Conservation (phyloP, 257 asterid genomes). For the Cinchona pubescens region DNA sequence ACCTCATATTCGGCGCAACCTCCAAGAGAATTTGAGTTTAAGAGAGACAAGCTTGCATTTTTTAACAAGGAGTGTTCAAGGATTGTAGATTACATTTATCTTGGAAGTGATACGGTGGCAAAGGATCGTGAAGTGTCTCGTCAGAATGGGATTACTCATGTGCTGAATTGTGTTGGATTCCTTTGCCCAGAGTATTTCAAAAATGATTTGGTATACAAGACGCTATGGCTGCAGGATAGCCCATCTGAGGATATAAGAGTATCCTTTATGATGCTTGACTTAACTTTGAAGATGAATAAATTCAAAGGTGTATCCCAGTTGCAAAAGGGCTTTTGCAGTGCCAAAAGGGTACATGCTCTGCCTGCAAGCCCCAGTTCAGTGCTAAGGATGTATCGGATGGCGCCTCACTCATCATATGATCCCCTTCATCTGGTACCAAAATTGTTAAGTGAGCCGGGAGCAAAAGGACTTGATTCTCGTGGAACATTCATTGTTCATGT, state of each 20-base stretch:
- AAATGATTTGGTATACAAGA: conserved; percentile 74
- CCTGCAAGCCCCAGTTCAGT: conserved; percentile 84
- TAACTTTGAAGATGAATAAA: too few species aligned
- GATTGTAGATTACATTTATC: conserved; percentile 68
- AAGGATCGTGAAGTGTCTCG: conserved; percentile 68
- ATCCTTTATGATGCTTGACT: conserved; percentile 83
- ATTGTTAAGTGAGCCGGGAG: conserved; percentile 42
- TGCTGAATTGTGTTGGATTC: conserved; percentile 87
- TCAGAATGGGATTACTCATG: conserved; percentile 78
- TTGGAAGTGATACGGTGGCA: conserved; percentile 82
- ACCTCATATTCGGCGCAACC: conserved; percentile 35
- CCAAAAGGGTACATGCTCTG: conserved; percentile 82
- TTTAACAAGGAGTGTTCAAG: conserved; percentile 88
- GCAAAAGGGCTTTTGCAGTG: conserved; percentile 51
- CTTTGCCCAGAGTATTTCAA: conserved; percentile 80
- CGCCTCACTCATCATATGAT: conserved; percentile 90
- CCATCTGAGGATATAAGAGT: conserved; percentile 90
- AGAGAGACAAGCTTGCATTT: conserved; percentile 75
- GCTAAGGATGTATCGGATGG: conserved; percentile 74
- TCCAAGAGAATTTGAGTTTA: conserved; percentile 54
- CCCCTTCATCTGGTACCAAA: conserved; percentile 72
- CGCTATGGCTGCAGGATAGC: conserved; percentile 90
- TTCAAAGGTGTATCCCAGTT: too few species aligned
- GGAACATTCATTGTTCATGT: conserved; percentile 84
- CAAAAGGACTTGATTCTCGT: conserved; percentile 66